Percentiles rank a stretch among this genome's conserved stretches.
Evolutionary conservation across 192 early-diverging fungal genomes (phyloP).

Genomic region (Diversispora epigaea): DNA sequence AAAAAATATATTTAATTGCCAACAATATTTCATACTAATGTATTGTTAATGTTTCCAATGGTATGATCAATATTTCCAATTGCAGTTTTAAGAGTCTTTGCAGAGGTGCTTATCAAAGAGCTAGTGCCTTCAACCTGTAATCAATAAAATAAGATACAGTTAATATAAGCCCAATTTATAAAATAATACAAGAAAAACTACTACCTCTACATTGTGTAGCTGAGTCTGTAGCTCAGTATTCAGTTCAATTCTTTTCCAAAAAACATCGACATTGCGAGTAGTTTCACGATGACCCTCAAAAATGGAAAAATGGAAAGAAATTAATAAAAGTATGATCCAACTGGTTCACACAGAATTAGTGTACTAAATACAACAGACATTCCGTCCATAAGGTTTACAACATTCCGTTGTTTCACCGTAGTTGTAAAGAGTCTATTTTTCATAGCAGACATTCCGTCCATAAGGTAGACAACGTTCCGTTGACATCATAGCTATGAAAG

Average conservation of each 20-base stretch:
- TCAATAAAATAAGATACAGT: too few species aligned
- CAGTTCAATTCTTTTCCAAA: conserved; percentile 37
- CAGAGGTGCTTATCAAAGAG: conserved; percentile 2
- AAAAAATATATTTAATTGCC: not conserved
- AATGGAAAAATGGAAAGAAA: conserved; percentile 12
- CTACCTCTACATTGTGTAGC: conserved; percentile 12
- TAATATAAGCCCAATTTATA: too few species aligned
- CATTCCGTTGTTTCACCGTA: conserved; percentile 22
- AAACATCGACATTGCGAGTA: conserved; percentile 8
- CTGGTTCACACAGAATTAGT: conserved; percentile 6
- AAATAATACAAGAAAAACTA: too few species aligned
- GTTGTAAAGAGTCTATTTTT: conserved; percentile 30
- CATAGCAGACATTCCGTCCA: conserved; percentile 27
- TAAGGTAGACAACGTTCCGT: conserved; percentile 25
- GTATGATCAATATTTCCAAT: not conserved
- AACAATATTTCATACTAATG: conserved; percentile 27
- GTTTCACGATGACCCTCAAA: conserved; percentile 6
- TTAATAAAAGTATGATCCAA: conserved; percentile 19
- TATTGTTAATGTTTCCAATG: conserved; percentile 19
- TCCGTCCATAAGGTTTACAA: conserved; percentile 29
- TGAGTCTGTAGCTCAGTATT: conserved; percentile 6
- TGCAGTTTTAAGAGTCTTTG: not conserved
- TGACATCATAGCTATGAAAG: conserved; percentile 29
- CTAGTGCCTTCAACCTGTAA: conserved; percentile 28
- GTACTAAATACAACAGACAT: conserved; percentile 29